Evolutionary conservation across 768 basidiomycete species (phyloP), one percentile per base, ranked within the genome.

Genomic region (Suillus ampliporus): DNA sequence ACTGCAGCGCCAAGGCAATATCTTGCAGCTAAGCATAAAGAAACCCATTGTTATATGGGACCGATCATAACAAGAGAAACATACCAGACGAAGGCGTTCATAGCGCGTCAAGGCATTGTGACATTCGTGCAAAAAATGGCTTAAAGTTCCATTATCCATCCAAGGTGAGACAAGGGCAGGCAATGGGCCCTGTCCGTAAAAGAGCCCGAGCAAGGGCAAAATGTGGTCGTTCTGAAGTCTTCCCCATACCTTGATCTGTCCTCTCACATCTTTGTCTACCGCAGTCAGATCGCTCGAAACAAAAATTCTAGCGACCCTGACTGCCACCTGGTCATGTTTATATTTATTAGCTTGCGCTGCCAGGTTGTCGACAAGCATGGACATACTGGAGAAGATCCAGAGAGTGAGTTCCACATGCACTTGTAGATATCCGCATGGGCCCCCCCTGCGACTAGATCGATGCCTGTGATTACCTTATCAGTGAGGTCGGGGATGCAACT

Each of bases 361-460:
- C n/a, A n/a, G 31, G 13, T 52, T 35, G 51, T n/a, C 3, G n/a
- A n/a, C 34, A 35, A n/a, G 31, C 11, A 1, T 6, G 1, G n/a
- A 34, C 51, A n/a, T 53, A 35, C 52, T 21, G n/a, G 52, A 37
- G 21, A 35, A 23, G 52, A 53, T 23, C 9, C 52, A 53, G 52
- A 21, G 23, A 34, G 41, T 4, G 7, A 43, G 2, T 58, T 78
- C 77, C 79, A 13, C 14, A 68, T 68, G 5, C 77, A 78, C 57
- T 69, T 77, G 77, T 77, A 82, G 14, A 82, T 74, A 66, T 82
- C 79, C 15, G 79, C 77, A 66, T 79, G 81, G 7, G 78, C 80
- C 5, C 82, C 82, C 65, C 76, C 76, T 1, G 79, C 80, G 46
- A 74, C 72, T 10, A 6, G n/a, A n/a, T n/a, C n/a, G n/a, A n/a